phyloP scores from a whole-genome alignment of 2,329 filamentous ascomycete genomes.

The Trichophyton mentagrophytes region DNA sequence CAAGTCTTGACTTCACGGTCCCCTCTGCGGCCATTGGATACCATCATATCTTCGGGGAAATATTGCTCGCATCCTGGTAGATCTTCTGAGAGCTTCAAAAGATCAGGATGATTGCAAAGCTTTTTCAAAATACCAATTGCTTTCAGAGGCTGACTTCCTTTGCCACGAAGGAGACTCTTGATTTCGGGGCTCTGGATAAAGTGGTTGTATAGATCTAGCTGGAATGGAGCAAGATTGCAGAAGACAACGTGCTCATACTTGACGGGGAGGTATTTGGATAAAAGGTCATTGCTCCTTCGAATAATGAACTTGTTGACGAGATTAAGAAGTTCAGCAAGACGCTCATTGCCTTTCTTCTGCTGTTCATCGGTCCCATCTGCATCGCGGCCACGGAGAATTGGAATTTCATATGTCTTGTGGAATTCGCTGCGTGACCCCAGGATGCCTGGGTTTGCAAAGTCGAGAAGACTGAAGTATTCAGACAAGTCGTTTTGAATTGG shows the following conservation, averaged over 20 bases:
- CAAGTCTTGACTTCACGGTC: constrained; percentile 87
- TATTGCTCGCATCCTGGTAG: constrained; percentile 72
- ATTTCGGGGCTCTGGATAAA: constrained; percentile 95
- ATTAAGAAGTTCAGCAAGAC: constrained; percentile 63
- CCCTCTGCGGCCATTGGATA: constrained; percentile 72
- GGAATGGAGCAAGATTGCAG: constrained; percentile 86
- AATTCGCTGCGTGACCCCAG: constrained; percentile 84
- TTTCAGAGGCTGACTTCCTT: constrained; percentile 90
- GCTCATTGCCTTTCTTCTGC: constrained; percentile 67
- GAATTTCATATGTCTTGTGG: constrained; percentile 83
- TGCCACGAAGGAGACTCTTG: constrained; percentile 77
- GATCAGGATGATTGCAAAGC: constrained; percentile 92
- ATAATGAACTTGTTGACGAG: constrained; percentile 99
- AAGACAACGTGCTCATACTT: constrained; percentile 99
- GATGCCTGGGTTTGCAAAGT: constrained; percentile 89
- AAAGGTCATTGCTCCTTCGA: constrained; percentile 87
- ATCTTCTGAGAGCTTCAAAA: constrained; percentile 70
- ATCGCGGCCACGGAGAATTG: constrained; percentile 82
- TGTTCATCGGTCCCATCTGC: constrained; percentile 77
- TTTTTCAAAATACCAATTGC: constrained; percentile 96
- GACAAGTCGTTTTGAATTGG: constrained; percentile 98
- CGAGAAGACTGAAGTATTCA: constrained; percentile 90
- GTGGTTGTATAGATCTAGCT: constrained; percentile 86
- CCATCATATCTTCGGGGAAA: constrained; percentile 77
- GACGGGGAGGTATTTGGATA: constrained; percentile 93